Percentiles rank a stretch among this genome's conserved stretches.
Conservation (phyloP, 345 rosid species). For the Eucalyptus curtisii region DNA sequence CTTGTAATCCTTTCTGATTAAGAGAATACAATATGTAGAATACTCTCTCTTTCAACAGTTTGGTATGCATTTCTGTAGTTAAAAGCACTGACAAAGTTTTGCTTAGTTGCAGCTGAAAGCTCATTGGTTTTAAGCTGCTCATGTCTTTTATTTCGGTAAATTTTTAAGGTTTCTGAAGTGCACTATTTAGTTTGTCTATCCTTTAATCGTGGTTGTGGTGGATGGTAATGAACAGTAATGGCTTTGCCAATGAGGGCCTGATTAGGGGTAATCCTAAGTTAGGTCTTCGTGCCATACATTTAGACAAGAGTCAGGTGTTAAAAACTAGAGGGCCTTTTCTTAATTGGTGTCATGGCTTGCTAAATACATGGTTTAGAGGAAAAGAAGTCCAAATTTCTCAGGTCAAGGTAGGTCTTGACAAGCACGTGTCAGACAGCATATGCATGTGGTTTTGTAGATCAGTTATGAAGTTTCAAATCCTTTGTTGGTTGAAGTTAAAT, state of each 20-base stretch:
- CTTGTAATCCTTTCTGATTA: too few relatives aligned
- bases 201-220: background rate
- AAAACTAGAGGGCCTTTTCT: background rate
- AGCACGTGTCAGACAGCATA: background rate
- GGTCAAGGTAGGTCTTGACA: background rate
- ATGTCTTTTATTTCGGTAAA: background rate
- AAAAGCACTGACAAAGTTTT: background rate
- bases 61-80: too few relatives aligned
- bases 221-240: background rate
- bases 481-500: background rate
- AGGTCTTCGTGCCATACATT: background rate
- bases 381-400: background rate
- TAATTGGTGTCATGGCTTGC: background rate
- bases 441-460: background rate
- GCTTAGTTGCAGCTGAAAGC: background rate
- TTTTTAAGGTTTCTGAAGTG: background rate
- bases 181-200: background rate
- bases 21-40: too few relatives aligned
- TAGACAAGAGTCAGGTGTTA: background rate
- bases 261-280: background rate
- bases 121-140: background rate
- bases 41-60: too few relatives aligned
- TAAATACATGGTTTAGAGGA: background rate
- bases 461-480: background rate
- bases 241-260: background rate